These are phyloP conservation scores for Plectranthus barbatus DNA, from an alignment of 257 asterid genomes.

Conservation along the genomic window DNA sequence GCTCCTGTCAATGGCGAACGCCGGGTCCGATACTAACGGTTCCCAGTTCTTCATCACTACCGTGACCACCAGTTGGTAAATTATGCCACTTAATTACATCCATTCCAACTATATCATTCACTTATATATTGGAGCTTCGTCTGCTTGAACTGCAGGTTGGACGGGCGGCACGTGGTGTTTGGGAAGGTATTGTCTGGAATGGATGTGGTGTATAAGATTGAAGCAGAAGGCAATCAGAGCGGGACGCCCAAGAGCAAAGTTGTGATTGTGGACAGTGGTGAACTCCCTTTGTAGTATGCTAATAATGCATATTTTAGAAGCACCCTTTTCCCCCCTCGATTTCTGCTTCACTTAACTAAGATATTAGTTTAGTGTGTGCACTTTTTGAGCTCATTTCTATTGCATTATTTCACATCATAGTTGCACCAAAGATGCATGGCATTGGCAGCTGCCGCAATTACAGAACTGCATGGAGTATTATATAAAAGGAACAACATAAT, in stretches of 20 bases:
- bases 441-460: too few relatives aligned
- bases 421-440: too few relatives aligned
- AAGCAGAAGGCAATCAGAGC: conserved; percentile 76
- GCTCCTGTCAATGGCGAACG: conserved; percentile 82
- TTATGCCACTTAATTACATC: not conserved
- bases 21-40: conserved; percentile 83
- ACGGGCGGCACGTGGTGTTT: conserved; percentile 80
- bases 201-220: conserved; percentile 89
- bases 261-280: conserved; percentile 68
- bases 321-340: too few relatives aligned
- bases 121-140: not conserved
- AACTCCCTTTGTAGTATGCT: conserved; percentile 42
- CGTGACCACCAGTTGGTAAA: conserved; percentile 93
- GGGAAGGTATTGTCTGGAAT: conserved; percentile 93
- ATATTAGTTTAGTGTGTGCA: not conserved
- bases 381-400: too few relatives aligned
- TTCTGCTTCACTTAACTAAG: not conserved
- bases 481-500: too few relatives aligned
- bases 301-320: not conserved
- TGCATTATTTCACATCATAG: too few relatives aligned
- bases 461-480: too few relatives aligned
- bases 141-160: conserved; percentile 45
- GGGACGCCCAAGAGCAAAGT: conserved; percentile 81
- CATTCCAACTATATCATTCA: not conserved
- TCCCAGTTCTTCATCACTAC: conserved; percentile 99